Percentiles rank a stretch among this genome's conserved stretches.
Evolutionary conservation across 2,329 filamentous ascomycete genomes (phyloP).

Genomic region (Exophiala aquamarina): DNA sequence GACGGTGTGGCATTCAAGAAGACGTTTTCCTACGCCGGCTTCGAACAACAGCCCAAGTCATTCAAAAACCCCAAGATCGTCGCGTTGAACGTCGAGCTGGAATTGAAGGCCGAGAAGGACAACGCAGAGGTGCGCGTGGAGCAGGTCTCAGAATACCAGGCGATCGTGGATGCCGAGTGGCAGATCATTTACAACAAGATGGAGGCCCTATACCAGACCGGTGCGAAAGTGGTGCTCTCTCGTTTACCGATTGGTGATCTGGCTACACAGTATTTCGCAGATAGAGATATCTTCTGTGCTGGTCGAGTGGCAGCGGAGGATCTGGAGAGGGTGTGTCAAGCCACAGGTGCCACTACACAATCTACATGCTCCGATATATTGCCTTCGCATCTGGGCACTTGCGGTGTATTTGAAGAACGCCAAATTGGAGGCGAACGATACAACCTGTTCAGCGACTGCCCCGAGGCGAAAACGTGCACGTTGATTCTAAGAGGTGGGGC

Average conservation of each 20-base stretch:
- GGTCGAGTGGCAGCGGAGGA: slow-evolving; percentile 89
- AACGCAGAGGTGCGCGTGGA: slow-evolving; percentile 98
- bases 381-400: slow-evolving; percentile 83
- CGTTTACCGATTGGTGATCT: slow-evolving; percentile 97
- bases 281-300: slow-evolving; percentile 97
- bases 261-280: slow-evolving; percentile 92
- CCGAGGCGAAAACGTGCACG: slow-evolving; percentile 94
- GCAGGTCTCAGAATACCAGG: slow-evolving; percentile 98
- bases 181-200: slow-evolving; percentile 99
- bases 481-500: slow-evolving; percentile 91
- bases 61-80: slow-evolving; percentile 96
- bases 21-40: slow-evolving; percentile 98
- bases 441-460: slow-evolving; percentile 98
- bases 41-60: slow-evolving; percentile 97
- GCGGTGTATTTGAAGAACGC: slow-evolving; percentile 87
- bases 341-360: slow-evolving; percentile 87
- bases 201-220: slow-evolving; percentile 88
- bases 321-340: slow-evolving; percentile 93
- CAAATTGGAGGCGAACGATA: slow-evolving; percentile 97
- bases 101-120: slow-evolving; percentile 98
- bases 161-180: slow-evolving; percentile 98
- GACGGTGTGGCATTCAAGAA: slow-evolving; percentile 99
- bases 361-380: slow-evolving; percentile 96
- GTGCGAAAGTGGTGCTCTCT: slow-evolving; percentile 94
- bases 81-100: slow-evolving; percentile 95